Base-by-base conservation (phyloP, 139 green algal species). In the Chlamydomonas eustigma region DNA sequence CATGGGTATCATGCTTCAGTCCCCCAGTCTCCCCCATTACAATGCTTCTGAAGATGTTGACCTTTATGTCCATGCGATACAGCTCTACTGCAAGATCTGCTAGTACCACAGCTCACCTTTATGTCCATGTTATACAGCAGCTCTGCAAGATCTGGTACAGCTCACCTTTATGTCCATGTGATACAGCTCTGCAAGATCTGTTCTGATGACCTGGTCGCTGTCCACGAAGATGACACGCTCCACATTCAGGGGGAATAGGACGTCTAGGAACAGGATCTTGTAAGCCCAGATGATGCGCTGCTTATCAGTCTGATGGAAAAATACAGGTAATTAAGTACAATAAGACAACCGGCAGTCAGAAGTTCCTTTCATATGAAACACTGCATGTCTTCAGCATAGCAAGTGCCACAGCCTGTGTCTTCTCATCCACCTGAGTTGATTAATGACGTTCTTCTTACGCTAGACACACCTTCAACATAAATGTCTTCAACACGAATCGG, bases 201-300 rank as follows among this genome's bases (percentile, higher is more conserved):
- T 85, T 0, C 96, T 83, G 6, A 99, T 87, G 1, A 99, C 88
- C 85, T 99, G 96, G 78, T 99, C 96, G 4, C 87, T 89, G 82
- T 99, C 96, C 32, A 96, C 91, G 75, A 98, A 99, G 68, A 99
- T 98, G 76, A 98, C 92, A 65, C 89, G 87, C 22, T 92, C 83
- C 1, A 97, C 86, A 51, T 80, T 82, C 37, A 98, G 86, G 2
- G 95, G 93, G 86, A 99, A 99, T 36, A 99, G 83, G 64, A 98
- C 96, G 75, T 99, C 96, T 73, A 99, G 85, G 86, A 99, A 99
- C 32, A 99, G 85, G 81, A 99, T 98, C 85, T 85, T 85, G 80
- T 85, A 85, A 1, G 80, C 80, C 80, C 91, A 96, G 76, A 94
- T 96, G 69, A 96, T 87, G 50, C 91, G 85, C 84, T 94, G 90